A percentile compares a stretch with the other conserved stretches of the same genome.
phyloP scores from a whole-genome alignment of 1,139 yeast genomes.

The Hansenula lynferdii region DNA sequence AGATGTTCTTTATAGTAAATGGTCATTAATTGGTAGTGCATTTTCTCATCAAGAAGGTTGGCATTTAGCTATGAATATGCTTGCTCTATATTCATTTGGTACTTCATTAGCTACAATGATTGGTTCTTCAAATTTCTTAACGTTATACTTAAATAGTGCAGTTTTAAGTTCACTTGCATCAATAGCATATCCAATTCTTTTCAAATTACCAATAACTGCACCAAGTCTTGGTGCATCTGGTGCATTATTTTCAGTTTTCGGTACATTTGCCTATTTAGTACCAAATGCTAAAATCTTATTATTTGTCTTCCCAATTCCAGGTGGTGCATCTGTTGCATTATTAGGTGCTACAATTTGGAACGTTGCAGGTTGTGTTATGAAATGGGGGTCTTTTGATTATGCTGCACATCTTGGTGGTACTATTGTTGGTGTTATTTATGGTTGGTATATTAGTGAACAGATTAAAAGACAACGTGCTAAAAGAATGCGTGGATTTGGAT shows the following conservation, averaged over 20 bases:
- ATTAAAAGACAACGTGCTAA: slow-evolving; percentile 31
- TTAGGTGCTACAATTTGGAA: slow-evolving; percentile 72
- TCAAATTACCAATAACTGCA: slow-evolving; percentile 44
- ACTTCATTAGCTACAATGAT: slow-evolving; percentile 58
- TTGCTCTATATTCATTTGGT: slow-evolving; percentile 83
- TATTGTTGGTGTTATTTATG: slow-evolving; percentile 67
- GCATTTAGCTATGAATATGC: slow-evolving; percentile 83
- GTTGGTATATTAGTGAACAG: slow-evolving; percentile 51
- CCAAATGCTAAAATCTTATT: slow-evolving; percentile 78
- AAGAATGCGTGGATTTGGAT: slow-evolving; percentile 10
- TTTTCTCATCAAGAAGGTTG: slow-evolving; percentile 82
- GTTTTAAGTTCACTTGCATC: slow-evolving; percentile 75
- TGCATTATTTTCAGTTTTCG: slow-evolving; percentile 80
- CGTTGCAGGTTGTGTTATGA: slow-evolving; percentile 61
- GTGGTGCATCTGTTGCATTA: slow-evolving; percentile 85
- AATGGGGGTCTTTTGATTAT: slow-evolving; percentile 82
- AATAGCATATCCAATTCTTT: slow-evolving; percentile 59
- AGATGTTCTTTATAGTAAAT: slow-evolving; percentile 48
- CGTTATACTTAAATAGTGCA: slow-evolving; percentile 74
- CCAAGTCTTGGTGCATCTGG: slow-evolving; percentile 91
- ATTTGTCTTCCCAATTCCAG: slow-evolving; percentile 84
- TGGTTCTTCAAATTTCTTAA: slow-evolving; percentile 67
- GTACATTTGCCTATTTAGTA: slow-evolving; percentile 71
- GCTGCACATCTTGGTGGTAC: slow-evolving; percentile 96
- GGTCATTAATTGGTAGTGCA: slow-evolving; percentile 75